phyloP scores from a whole-genome alignment of 192 early-diverging fungal species.

The Geranomyces variabilis region DNA sequence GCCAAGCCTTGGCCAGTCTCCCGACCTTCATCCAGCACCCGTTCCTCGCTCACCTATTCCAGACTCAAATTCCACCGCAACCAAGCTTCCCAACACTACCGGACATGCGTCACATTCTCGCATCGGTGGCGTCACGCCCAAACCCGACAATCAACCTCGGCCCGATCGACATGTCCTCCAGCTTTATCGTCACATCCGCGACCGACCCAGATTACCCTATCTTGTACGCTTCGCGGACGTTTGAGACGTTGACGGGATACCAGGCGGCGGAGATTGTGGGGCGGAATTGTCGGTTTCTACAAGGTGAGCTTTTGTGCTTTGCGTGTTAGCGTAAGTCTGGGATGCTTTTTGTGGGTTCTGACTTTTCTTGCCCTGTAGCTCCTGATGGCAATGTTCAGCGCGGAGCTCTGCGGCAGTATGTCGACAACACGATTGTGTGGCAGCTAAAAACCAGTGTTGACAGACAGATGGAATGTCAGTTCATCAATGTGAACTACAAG shows the following conservation, averaged over 20 bases:
- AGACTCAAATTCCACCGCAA: neutral
- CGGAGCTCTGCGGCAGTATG: constrained; percentile 54
- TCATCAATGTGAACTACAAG: constrained; percentile 64
- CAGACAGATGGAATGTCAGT: constrained; percentile 58
- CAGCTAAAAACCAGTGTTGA: constrained; percentile 55
- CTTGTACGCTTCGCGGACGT: constrained; percentile 58
- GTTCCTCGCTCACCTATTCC: neutral
- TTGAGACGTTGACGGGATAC: constrained; percentile 62
- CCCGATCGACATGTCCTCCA: constrained; percentile 64
- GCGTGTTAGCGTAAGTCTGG: neutral
- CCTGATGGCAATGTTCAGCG: constrained; percentile 53
- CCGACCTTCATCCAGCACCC: neutral
- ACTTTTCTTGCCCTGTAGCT: no score
- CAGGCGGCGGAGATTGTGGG: constrained; percentile 36
- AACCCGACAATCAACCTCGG: constrained; percentile 63
- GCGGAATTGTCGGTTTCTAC: constrained; percentile 48
- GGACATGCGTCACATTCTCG: constrained; percentile 46
- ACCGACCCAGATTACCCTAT: constrained; percentile 56
- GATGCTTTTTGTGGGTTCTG: no score
- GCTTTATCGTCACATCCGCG: constrained; percentile 63
- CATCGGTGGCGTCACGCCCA: constrained; percentile 48
- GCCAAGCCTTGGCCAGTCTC: no score
- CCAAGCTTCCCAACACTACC: constrained; percentile 28
- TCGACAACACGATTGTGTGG: constrained; percentile 59
- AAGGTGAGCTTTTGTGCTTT: constrained; percentile 37